Percentiles rank a stretch among this genome's conserved stretches.
phyloP scores from a whole-genome alignment of 768 basidiomycete genomes.

The Hypholoma fasciculare region DNA sequence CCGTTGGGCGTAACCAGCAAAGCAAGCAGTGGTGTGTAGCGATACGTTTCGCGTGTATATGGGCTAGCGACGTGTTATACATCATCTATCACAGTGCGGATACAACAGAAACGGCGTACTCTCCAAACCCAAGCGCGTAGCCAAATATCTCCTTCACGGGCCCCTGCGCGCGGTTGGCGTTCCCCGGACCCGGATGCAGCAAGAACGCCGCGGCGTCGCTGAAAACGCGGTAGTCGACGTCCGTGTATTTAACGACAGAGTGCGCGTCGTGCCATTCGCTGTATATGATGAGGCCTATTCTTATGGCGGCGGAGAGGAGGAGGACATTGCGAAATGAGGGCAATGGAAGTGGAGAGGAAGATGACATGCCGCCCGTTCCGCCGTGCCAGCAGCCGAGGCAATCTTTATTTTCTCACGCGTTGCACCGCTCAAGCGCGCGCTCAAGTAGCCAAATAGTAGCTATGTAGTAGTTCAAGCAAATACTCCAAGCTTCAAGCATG shows the following conservation, averaged over 20 bases:
- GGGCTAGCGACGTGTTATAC: constrained; percentile 55
- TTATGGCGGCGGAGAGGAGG: constrained; percentile 53
- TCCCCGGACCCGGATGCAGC: constrained; percentile 47
- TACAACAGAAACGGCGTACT: constrained; percentile 52
- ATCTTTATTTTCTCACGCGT: neutral
- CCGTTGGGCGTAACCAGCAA: constrained; percentile 79
- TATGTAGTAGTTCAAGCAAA: too few species aligned
- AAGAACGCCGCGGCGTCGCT: constrained; percentile 85
- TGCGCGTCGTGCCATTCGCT: constrained; percentile 89
- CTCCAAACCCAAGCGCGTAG: constrained; percentile 50
- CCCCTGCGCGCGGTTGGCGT: constrained; percentile 61
- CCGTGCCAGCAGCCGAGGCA: neutral
- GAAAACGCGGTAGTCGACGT: constrained; percentile 96
- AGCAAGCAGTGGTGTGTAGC: constrained; percentile 94
- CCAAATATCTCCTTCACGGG: constrained; percentile 42
- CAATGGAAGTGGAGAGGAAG: constrained; percentile 19
- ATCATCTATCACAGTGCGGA: neutral
- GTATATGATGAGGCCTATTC: constrained; percentile 74
- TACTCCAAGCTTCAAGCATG: neutral
- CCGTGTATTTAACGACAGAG: constrained; percentile 93
- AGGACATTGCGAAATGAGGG: constrained; percentile 54
- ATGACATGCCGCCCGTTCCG: constrained; percentile 10
- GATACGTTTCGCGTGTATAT: constrained; percentile 89
- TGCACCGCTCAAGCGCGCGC: too few species aligned
- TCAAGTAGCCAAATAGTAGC: too few species aligned